Evolutionary conservation across 1,284 basidiomycete genomes (phyloP).

Genomic region (Austropuccinia psidii): DNA sequence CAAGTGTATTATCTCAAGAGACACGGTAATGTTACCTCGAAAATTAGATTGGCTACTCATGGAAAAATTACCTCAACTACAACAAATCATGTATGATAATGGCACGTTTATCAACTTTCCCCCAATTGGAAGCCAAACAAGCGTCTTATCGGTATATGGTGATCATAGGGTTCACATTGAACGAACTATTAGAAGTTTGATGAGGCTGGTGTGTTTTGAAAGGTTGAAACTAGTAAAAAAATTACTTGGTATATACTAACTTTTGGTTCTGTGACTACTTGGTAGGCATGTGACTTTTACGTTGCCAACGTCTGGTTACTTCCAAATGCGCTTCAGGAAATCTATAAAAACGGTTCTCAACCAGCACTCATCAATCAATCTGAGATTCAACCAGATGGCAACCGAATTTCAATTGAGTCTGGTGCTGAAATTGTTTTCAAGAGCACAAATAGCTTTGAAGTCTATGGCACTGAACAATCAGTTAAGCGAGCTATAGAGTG

Average conservation of each 20-base stretch:
- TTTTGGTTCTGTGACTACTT: constrained; percentile 21
- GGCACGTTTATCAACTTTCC: constrained; percentile 93
- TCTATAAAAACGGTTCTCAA: constrained; percentile 62
- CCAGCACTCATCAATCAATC: constrained; percentile 66
- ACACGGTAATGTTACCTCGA: constrained; percentile 85
- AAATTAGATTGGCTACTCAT: constrained; percentile 98
- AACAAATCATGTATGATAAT: constrained; percentile 88
- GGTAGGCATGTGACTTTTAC: constrained; percentile 86
- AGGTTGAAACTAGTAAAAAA: neutral
- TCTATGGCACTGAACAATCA: constrained; percentile 90
- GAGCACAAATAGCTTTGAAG: constrained; percentile 83
- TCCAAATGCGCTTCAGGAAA: constrained; percentile 77
- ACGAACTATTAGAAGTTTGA: constrained; percentile 85
- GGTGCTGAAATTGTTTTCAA: constrained; percentile 91
- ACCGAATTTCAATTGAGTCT: constrained; percentile 74
- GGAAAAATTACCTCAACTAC: constrained; percentile 82
- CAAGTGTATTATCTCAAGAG: constrained; percentile 81
- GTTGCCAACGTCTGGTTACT: constrained; percentile 93
- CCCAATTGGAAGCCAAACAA: constrained; percentile 77
- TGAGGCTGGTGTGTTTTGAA: constrained; percentile 61
- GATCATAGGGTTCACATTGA: constrained; percentile 93
- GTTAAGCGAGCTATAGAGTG: constrained; percentile 76
- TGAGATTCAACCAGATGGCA: constrained; percentile 74
- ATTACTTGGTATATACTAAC: constrained; percentile 33
- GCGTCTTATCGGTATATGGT: constrained; percentile 85